Evolutionary conservation across 1,284 basidiomycete genomes (phyloP), one percentile per base, ranked within the genome.

Genomic region (Megacollybia platyphylla): DNA sequence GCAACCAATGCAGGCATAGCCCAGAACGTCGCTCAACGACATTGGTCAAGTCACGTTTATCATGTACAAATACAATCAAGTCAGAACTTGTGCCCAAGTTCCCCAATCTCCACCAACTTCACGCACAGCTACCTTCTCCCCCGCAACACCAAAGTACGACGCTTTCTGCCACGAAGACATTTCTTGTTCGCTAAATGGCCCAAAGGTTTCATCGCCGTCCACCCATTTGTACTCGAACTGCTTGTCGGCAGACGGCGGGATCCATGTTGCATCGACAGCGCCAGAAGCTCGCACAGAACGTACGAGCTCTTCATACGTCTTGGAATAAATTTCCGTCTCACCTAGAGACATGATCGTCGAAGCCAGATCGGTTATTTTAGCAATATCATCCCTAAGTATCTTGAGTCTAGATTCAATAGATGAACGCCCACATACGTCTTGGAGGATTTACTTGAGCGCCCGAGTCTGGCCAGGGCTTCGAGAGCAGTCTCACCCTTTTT

Each of bases 401-500:
- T 64, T 64, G 3, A 61, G 45, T 43, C 65, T 66, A 55, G 7
- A 34, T 34, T 4, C 4, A 4, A 34, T 11, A 15, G 0, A 7
- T 34, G 15, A 34, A 11, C 4, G 15, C 10, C 10, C 24, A 45
- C 55, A 52, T 67, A 64, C 35, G 54, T 52, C 57, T 58, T 63
- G 55, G 46, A 24, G 37, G 44, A 35, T 53, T 56, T 37, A 59
- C 64, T 61, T 76, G 81, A 62, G 86, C 89, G 65, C 67, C 94
- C 94, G 1, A 97, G 63, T 15, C 94, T 75, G 50, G 92, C 89
- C 44, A 98, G 60, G 3, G 91, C 87, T 56, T 90, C 87, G 18
- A 97, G 66, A 1, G 97, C 87, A 0, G 87, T 87, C 63, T 98
- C 94, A 2, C 89, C 89, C 48, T 86, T 84, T 61, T 86, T 82